Percentiles rank a stretch among this genome's conserved stretches.
Evolutionary conservation across 1,139 yeast genomes (phyloP).

Genomic region (Suzukiozyma palmioleophila): DNA sequence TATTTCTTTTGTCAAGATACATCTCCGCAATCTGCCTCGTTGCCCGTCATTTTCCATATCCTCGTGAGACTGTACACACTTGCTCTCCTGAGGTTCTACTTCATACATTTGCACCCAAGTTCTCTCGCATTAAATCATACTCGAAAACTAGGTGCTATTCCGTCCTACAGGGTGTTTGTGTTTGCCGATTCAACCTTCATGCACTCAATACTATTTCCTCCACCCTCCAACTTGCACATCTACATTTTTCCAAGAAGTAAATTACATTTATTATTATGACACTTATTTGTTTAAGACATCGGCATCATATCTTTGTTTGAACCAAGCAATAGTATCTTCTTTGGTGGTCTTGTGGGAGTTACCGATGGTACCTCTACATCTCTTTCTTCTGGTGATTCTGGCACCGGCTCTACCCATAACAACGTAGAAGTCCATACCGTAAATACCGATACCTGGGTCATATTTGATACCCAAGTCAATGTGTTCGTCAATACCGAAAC

Average conservation of each 20-base stretch:
- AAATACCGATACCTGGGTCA: constrained; percentile 99
- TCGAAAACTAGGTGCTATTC: too few relatives aligned
- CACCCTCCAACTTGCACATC: too few relatives aligned
- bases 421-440: constrained; percentile 99
- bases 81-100: too few relatives aligned
- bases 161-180: too few relatives aligned
- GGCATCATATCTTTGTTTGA: constrained; percentile 99
- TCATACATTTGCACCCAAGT: too few relatives aligned
- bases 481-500: constrained; percentile 99
- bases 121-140: too few relatives aligned
- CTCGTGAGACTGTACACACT: too few relatives aligned
- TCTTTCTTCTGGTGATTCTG: constrained; percentile 99
- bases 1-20: too few relatives aligned
- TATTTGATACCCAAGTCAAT: constrained; percentile 99
- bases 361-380: constrained; percentile 87
- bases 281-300: constrained; percentile 82
- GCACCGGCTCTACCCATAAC: constrained; percentile 99
- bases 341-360: constrained; percentile 87
- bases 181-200: too few relatives aligned
- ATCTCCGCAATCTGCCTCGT: too few relatives aligned
- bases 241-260: neutral
- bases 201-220: too few relatives aligned
- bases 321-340: constrained; percentile 97
- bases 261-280: constrained; percentile 2
- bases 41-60: too few relatives aligned